phyloP scores from a whole-genome alignment of 306 rosid genomes.

The Acmispon strigosus region DNA sequence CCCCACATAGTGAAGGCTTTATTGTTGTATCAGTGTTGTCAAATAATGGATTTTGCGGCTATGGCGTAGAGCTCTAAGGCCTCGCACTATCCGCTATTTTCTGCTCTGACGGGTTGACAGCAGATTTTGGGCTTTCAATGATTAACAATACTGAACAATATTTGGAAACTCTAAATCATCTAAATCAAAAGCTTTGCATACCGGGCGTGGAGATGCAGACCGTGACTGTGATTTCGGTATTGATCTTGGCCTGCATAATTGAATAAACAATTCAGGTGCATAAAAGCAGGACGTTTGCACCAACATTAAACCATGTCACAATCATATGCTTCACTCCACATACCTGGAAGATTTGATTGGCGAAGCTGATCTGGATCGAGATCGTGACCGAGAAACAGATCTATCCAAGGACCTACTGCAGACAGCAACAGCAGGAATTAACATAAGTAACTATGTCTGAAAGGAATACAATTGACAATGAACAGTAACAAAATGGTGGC shows the following conservation, averaged over 20 bases:
- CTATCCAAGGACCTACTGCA: conserved; percentile 73
- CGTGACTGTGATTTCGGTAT: conserved; percentile 22
- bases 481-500: background rate
- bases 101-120: too few relatives aligned
- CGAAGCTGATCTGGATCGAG: conserved; percentile 78
- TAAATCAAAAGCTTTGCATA: conserved; percentile 17
- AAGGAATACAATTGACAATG: background rate
- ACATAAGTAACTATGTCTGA: background rate
- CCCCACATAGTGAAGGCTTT: too few relatives aligned
- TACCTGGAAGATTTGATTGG: conserved; percentile 86
- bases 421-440: background rate
- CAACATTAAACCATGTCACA: background rate
- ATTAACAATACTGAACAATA: too few relatives aligned
- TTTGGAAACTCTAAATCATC: background rate
- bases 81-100: too few relatives aligned
- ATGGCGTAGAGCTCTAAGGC: too few relatives aligned
- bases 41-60: too few relatives aligned
- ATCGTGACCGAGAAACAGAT: conserved; percentile 76
- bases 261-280: background rate
- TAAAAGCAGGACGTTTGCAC: background rate
- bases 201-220: conserved; percentile 74
- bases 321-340: background rate
- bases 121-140: too few relatives aligned
- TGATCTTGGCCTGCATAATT: conserved; percentile 34
- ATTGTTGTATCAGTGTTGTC: too few relatives aligned